These are phyloP conservation scores for Arabidopsis lyrata DNA, from an alignment of 441 rosid genomes.

Conservation along the genomic window DNA sequence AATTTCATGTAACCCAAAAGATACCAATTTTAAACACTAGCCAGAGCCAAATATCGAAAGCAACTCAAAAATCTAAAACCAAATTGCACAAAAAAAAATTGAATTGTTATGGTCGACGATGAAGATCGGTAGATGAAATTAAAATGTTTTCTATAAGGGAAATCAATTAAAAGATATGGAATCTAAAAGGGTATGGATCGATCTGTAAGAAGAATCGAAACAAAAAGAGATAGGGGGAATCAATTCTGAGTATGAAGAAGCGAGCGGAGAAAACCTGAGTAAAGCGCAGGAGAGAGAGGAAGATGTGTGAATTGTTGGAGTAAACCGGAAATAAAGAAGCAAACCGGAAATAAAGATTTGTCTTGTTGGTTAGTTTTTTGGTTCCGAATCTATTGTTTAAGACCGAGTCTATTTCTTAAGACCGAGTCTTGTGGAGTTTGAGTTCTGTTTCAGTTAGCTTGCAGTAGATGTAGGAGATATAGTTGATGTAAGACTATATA, in stretches of 20 bases:
- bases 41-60: constrained; percentile 15
- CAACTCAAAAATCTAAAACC: neutral
- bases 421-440: too few relatives aligned
- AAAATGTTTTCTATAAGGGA: neutral
- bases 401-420: too few relatives aligned
- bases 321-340: too few relatives aligned
- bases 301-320: constrained; percentile 2
- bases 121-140: constrained; percentile 16
- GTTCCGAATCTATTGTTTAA: too few relatives aligned
- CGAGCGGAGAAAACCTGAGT: constrained; percentile 35
- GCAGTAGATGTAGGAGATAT: too few relatives aligned
- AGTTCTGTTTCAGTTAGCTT: too few relatives aligned
- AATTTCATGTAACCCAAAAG: neutral
- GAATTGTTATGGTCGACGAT: neutral
- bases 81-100: neutral
- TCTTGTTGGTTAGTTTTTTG: too few relatives aligned
- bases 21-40: constrained; percentile 2
- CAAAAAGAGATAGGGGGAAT: constrained; percentile 6
- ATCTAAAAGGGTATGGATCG: constrained; percentile 29
- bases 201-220: constrained; percentile 23
- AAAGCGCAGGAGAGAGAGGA: constrained; percentile 11
- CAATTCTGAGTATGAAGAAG: constrained; percentile 6
- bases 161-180: constrained; percentile 3
- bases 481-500: too few relatives aligned
- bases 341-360: too few relatives aligned